These are phyloP conservation scores for Ilyonectria destructans DNA, from an alignment of 2,329 filamentous ascomycete species.

Conservation along the genomic window DNA sequence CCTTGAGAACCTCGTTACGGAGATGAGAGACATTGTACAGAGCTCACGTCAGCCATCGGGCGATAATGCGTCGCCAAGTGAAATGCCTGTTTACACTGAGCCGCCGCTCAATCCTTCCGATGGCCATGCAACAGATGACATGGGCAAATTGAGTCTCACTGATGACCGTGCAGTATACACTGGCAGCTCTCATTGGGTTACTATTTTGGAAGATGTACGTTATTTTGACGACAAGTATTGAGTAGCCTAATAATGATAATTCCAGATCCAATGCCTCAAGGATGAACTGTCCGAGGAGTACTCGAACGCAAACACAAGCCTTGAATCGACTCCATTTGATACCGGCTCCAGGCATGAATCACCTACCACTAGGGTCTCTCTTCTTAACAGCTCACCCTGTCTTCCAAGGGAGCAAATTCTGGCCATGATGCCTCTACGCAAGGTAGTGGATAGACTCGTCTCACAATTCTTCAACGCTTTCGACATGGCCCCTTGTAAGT, in stretches of 20 bases:
- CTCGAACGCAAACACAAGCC: neutral
- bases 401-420: conserved; percentile 32
- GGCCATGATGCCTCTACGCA: conserved; percentile 33
- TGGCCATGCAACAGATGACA: conserved; percentile 9
- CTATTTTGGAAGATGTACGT: conserved; percentile 27
- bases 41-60: neutral
- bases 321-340: conserved; percentile 12
- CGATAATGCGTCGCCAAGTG: neutral
- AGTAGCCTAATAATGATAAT: neutral
- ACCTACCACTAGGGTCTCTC: neutral
- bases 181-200: conserved; percentile 27
- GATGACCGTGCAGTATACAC: conserved; percentile 20
- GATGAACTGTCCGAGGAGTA: conserved; percentile 20
- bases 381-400: conserved; percentile 8
- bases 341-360: neutral
- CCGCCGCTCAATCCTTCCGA: neutral
- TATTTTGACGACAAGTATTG: too few relatives aligned
- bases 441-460: conserved; percentile 39
- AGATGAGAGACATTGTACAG: conserved; percentile 34
- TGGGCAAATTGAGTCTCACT: conserved; percentile 22
- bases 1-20: conserved; percentile 37
- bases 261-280: conserved; percentile 24
- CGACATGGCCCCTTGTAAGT: conserved; percentile 31
- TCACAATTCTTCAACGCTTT: conserved; percentile 42
- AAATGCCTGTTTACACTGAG: neutral